Evolutionary conservation across 2,329 filamentous ascomycete genomes (phyloP), one percentile per base, ranked within the genome.

Genomic region (Neurospora sp.): DNA sequence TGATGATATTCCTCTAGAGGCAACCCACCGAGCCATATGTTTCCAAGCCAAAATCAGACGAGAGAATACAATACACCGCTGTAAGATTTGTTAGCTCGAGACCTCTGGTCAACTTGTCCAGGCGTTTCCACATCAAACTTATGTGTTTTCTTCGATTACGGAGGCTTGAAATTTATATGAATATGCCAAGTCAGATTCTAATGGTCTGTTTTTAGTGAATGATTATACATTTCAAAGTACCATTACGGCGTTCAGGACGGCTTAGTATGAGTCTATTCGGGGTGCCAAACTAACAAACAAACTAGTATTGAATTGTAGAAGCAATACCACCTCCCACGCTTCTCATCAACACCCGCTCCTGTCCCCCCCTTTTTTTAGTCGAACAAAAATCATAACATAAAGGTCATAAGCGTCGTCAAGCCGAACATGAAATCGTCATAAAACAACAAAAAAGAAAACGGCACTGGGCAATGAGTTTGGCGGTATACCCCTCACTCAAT

Each of bases 361-460:
- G 28, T 62, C 52, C 52, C 28, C 28, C 5, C 46, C 46, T 36
- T 62, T 62, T 57, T 62, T 57, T 57, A 57, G 23, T 62, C 52
- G 52, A 62, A 62, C 52, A 62, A 36, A 62, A 62, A 17, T 62
- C 52, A 62, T 62, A 62, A 62, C 52, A 62, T 62, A 62, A 62
- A 62, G 52, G 52, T 62, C 52, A 62, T 62, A 62, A 62, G 52
- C 52, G 52, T 62, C 52, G 15, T 62, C 28, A 62, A 62, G 52
- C 28, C 52, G 52, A 62, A 62, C 52, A 62, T 62, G 46, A 40
- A 68, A 52, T 67, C 68, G 69, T 57, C 70, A 41, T 52, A 52
- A 69, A 73, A 70, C 57, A 40, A 65, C 57, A 66, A 70, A 67
- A 65, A 62, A 62, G 62, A 69, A 36, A 70, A 69, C 66, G 46